Evolutionary conservation across 768 basidiomycete species (phyloP).

Genomic region (Scleroderma bovista): DNA sequence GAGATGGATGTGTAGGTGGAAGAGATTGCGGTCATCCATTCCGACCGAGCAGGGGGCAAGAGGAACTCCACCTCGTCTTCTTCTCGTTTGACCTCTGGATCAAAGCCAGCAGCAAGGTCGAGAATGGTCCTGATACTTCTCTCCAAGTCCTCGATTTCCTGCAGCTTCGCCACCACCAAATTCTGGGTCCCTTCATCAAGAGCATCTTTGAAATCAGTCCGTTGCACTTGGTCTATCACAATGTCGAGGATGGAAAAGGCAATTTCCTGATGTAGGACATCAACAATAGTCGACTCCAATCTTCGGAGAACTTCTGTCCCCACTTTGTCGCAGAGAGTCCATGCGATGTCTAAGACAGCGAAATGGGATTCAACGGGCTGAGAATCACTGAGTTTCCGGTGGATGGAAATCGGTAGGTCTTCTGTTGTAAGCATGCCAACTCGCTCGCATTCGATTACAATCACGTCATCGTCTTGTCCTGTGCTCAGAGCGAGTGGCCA

Average conservation of each 20-base stretch:
- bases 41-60: slow-evolving; percentile 47
- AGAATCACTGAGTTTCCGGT: slow-evolving; percentile 42
- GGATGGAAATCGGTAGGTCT: slow-evolving; percentile 61
- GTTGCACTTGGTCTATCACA: slow-evolving; percentile 56
- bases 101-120: slow-evolving; percentile 69
- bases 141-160: slow-evolving; percentile 52
- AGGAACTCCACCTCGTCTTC: slow-evolving; percentile 62
- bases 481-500: slow-evolving; percentile 70
- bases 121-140: slow-evolving; percentile 50
- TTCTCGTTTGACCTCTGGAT: slow-evolving; percentile 66
- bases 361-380: slow-evolving; percentile 46
- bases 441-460: slow-evolving; percentile 76
- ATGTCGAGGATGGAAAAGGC: slow-evolving; percentile 76
- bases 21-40: slow-evolving; percentile 58
- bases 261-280: slow-evolving; percentile 70
- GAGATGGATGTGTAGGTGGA: slow-evolving; percentile 58
- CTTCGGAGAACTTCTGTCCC: slow-evolving; percentile 50
- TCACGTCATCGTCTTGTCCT: slow-evolving; percentile 34
- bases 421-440: slow-evolving; percentile 57
- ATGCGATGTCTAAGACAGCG: slow-evolving; percentile 53
- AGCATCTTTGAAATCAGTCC: slow-evolving; percentile 45
- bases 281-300: slow-evolving; percentile 54
- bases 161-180: slow-evolving; percentile 58
- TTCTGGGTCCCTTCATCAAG: slow-evolving; percentile 55
- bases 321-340: slow-evolving; percentile 57